Percentiles rank a stretch among this genome's conserved stretches.
Evolutionary conservation across 2,329 filamentous ascomycete species (phyloP).

Genomic region (Cercospora sp.): DNA sequence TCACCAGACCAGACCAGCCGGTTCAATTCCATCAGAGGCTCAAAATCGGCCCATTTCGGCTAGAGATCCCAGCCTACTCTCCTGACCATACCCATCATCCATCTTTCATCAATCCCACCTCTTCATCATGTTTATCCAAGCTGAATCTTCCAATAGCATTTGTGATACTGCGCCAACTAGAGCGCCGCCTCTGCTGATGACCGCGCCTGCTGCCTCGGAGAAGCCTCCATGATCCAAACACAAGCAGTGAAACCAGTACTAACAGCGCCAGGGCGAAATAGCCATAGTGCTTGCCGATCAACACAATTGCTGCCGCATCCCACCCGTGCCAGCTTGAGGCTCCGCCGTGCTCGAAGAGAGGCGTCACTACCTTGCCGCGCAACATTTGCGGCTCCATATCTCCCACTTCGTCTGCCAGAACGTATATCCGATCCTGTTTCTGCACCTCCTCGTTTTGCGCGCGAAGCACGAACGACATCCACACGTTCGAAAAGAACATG

Average conservation of each 20-base stretch:
- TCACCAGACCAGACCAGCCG: background rate
- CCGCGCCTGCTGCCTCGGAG: conserved; percentile 1
- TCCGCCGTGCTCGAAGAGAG: conserved; percentile 33
- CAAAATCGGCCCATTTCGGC: background rate
- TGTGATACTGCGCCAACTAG: conserved; percentile 15
- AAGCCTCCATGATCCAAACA: conserved; percentile 13
- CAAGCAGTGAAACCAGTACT: background rate
- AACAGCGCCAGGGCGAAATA: conserved; percentile 17
- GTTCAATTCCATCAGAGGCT: background rate
- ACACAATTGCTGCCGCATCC: conserved; percentile 30
- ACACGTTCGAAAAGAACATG: conserved; percentile 35
- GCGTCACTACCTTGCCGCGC: conserved; percentile 31
- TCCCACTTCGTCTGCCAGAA: conserved; percentile 31
- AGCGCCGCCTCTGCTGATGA: conserved; percentile 10
- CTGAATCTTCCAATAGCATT: conserved; percentile 12
- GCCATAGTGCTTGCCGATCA: conserved; percentile 30
- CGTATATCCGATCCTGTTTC: conserved; percentile 27
- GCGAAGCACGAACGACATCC: conserved; percentile 30
- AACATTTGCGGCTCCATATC: conserved; percentile 33
- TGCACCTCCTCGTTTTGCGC: conserved; percentile 1
- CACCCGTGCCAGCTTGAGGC: conserved; percentile 36
- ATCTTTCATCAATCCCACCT: conserved; percentile 21
- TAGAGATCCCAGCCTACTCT: background rate
- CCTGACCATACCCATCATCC: conserved; percentile 8
- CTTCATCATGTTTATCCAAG: conserved; percentile 20